Evolutionary conservation across 805 yeast species (phyloP), one percentile per base, ranked within the genome.

Genomic region (Grigorovia transvaalensis): DNA sequence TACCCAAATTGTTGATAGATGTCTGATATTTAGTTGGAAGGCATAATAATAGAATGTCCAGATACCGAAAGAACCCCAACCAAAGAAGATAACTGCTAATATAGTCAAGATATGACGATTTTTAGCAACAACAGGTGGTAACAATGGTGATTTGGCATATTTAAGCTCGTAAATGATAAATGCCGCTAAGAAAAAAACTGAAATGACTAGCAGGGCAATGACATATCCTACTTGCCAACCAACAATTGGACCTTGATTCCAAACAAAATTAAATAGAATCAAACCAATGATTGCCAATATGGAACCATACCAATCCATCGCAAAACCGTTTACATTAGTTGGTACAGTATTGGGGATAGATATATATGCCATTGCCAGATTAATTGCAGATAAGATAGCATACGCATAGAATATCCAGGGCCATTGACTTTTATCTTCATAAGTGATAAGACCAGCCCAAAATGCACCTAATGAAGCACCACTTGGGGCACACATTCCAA

Each of bases 41-140:
- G 74, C 72, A 74, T 78, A 80, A 53, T 76, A 76, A 65, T 82
- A 85, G 59, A 72, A 84, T n/a, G 82, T 71, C 83, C 85, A 84
- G 35, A 84, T 72, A 2, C 91, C 89, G 67, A 85, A 85, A 18
- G 85, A 75, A 2, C 87, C 82, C 93, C 93, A 85, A 0, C 91
- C 91, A 11, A 80, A 68, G 4, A 78, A 72, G 41, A 83, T 68
- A 43, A 79, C 72, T 1, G 66, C 59, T 40, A 85, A 67, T 1
- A 82, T 78, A 51, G 80, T 61, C 0, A 75, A 71, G n/a, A 75
- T 72, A 47, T 56, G 59, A 46, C 76, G 74, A 5, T 65, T 53
- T 49, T 71, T 72, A 61, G 81, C 71, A 0, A 76, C 73, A 1
- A 72, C 69, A 15, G 64, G 60, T 3, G 88, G 89, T 9, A 84